Evolutionary conservation across 2,329 filamentous ascomycete species (phyloP).

Genomic region (Allantophomopsis lycopodina): DNA sequence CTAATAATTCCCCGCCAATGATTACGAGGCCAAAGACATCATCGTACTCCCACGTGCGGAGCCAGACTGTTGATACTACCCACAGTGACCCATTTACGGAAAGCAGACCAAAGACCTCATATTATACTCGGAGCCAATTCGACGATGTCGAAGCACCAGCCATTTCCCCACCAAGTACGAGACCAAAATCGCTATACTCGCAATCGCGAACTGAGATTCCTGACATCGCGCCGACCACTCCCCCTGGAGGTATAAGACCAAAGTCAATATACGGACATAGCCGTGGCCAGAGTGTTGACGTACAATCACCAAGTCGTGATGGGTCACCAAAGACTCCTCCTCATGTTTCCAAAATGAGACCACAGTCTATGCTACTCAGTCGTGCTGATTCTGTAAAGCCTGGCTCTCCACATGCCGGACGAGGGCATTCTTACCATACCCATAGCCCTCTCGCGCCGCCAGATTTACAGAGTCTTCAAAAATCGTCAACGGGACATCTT

Average conservation of each 20-base stretch:
- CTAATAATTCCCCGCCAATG: constrained; percentile 30
- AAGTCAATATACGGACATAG: not conserved
- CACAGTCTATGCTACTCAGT: constrained; percentile 47
- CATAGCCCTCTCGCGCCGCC: constrained; percentile 42
- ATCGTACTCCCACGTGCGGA: constrained; percentile 1
- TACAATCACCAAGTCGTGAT: constrained; percentile 3
- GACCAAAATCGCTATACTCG: not conserved
- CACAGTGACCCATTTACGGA: too few relatives aligned
- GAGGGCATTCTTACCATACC: constrained; percentile 16
- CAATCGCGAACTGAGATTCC: not conserved
- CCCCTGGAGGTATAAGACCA: not conserved
- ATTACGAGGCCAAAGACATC: constrained; percentile 11
- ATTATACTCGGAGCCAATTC: too few relatives aligned
- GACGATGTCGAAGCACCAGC: too few relatives aligned
- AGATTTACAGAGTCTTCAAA: constrained; percentile 70
- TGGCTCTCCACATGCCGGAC: constrained; percentile 6
- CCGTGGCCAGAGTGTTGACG: not conserved
- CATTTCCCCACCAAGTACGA: too few relatives aligned
- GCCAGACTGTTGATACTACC: constrained; percentile 3
- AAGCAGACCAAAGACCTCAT: too few relatives aligned
- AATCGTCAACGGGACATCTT: constrained; percentile 81
- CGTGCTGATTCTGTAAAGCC: constrained; percentile 36
- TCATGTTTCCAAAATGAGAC: constrained; percentile 19
- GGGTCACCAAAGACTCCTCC: constrained; percentile 1
- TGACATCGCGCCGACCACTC: not conserved